Evolutionary conservation across 164 flowering plant genomes (phyloP).

Genomic region (Buxus sempervirens): DNA sequence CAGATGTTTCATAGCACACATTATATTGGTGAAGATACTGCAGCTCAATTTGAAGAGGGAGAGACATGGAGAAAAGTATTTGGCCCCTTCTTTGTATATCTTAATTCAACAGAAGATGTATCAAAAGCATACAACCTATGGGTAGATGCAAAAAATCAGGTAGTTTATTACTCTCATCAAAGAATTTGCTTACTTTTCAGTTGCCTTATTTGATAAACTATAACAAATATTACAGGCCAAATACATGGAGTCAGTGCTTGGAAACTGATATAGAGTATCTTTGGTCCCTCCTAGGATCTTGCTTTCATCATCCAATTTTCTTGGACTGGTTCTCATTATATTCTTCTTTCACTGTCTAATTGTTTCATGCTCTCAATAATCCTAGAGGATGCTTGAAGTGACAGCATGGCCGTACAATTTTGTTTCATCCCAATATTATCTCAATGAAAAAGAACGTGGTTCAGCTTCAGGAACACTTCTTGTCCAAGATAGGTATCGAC

Average conservation of each 20-base stretch:
- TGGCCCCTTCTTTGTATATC: constrained; percentile 53
- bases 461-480: constrained; percentile 39
- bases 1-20: constrained; percentile 54
- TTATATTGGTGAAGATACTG: constrained; percentile 46
- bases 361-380: constrained; percentile 13
- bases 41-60: constrained; percentile 38
- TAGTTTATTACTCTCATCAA: constrained; percentile 8
- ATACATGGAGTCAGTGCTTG: no score
- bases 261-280: no score
- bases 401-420: constrained; percentile 50
- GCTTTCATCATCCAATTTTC: no score
- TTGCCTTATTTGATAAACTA: no score
- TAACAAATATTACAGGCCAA: no score
- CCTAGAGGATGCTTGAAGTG: constrained; percentile 39
- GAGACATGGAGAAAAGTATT: constrained; percentile 56
- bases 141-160: constrained; percentile 60
- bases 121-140: constrained; percentile 36
- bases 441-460: constrained; percentile 36
- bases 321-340: no score
- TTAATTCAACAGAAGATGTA: constrained; percentile 34
- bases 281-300: no score
- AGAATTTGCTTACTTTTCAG: background rate
- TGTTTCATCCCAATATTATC: constrained; percentile 38
- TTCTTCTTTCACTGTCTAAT: background rate
- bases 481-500: constrained; percentile 39